A percentile compares a stretch with the other conserved stretches of the same genome.
These are phyloP conservation scores for Suillus occidentalis DNA, from an alignment of 768 basidiomycete genomes.

Conservation along the genomic window DNA sequence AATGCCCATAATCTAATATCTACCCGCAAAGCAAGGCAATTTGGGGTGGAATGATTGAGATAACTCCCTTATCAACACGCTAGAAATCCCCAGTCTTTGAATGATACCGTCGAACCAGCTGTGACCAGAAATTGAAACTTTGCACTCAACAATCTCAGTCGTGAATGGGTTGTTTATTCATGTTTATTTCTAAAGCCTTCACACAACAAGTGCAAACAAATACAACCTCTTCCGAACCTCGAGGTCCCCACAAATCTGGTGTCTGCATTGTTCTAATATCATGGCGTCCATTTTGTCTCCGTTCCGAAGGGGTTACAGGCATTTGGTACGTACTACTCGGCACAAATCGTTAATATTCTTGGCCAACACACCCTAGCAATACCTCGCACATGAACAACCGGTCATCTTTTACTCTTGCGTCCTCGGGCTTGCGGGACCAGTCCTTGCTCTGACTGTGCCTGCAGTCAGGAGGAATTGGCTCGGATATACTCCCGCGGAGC, in stretches of 20 bases:
- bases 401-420: slow-evolving; percentile 87
- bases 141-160: too few species aligned
- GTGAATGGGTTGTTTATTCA: background rate
- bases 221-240: slow-evolving; percentile 1
- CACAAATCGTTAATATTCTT: background rate
- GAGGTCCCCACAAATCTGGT: background rate
- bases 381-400: slow-evolving; percentile 86
- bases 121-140: background rate
- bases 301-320: slow-evolving; percentile 29
- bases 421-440: slow-evolving; percentile 74
- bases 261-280: background rate
- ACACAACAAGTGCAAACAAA: slow-evolving; percentile 1
- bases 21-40: background rate
- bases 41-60: background rate
- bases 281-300: slow-evolving; percentile 33
- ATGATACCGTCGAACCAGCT: background rate
- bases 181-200: background rate
- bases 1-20: background rate
- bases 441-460: slow-evolving; percentile 72
- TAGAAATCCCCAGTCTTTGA: background rate
- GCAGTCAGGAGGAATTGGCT: slow-evolving; percentile 68
- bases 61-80: background rate
- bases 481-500: slow-evolving; percentile 70
- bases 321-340: slow-evolving; percentile 22
- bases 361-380: slow-evolving; percentile 57